phyloP scores from a whole-genome alignment of 352 stramenopile species.

The Globisporangium viniferum region DNA sequence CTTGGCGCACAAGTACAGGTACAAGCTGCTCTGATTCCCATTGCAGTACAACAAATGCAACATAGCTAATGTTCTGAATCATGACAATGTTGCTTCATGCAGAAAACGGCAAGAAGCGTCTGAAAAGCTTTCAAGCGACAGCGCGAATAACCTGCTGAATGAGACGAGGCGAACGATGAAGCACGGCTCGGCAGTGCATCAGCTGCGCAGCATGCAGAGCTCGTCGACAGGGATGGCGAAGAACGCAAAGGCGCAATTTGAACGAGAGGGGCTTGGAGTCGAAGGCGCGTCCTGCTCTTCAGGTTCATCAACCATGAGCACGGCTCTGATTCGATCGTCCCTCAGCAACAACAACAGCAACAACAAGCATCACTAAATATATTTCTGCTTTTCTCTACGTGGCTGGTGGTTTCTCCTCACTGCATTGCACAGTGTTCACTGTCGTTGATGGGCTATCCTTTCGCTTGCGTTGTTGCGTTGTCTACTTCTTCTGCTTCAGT shows the following conservation, averaged over 20 bases:
- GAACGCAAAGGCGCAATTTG: constrained; percentile 13
- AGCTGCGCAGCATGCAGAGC: constrained; percentile 42
- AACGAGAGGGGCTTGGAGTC: constrained; percentile 33
- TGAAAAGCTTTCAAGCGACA: constrained; percentile 6
- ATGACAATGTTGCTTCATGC: background rate
- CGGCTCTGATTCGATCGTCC: constrained; percentile 26
- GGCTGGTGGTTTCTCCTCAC: background rate
- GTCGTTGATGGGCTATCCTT: background rate
- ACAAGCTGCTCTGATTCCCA: background rate
- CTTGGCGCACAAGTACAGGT: constrained; percentile 73
- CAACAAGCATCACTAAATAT: constrained; percentile 33
- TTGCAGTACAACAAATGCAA: background rate
- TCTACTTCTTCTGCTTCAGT: constrained; percentile 51
- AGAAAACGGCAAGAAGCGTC: constrained; percentile 43
- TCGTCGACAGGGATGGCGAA: constrained; percentile 12
- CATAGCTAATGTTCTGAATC: background rate
- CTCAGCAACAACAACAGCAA: constrained; percentile 38
- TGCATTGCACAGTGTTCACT: background rate
- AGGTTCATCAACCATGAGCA: constrained; percentile 12
- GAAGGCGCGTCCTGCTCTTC: constrained; percentile 34
- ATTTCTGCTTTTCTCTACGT: constrained; percentile 9
- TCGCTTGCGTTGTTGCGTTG: background rate
- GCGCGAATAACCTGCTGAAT: constrained; percentile 7
- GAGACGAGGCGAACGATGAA: constrained; percentile 42
- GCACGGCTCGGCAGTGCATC: constrained; percentile 41